Evolutionary conservation across 164 flowering plant species (phyloP).

Genomic region (Vitis riparia): DNA sequence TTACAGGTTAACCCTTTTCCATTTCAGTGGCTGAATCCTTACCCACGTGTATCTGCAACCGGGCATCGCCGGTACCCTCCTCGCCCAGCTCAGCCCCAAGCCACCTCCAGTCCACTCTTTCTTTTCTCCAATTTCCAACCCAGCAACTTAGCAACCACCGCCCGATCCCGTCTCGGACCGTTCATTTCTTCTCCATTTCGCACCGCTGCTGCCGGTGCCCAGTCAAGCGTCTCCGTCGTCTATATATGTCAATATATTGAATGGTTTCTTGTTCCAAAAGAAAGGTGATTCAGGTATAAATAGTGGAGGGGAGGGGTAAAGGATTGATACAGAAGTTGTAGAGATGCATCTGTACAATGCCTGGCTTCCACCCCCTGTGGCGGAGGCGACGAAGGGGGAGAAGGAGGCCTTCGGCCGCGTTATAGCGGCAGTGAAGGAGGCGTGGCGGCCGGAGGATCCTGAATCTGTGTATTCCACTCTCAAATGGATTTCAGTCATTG

Average conservation of each 20-base stretch:
- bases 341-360: slow-evolving; percentile 95
- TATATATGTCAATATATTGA: too few species aligned
- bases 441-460: slow-evolving; percentile 60
- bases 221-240: background rate
- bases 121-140: background rate
- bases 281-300: slow-evolving; percentile 10
- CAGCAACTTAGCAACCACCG: too few species aligned
- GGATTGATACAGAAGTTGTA: too few species aligned
- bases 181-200: background rate
- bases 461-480: slow-evolving; percentile 84
- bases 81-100: background rate
- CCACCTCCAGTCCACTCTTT: background rate
- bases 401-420: slow-evolving; percentile 66
- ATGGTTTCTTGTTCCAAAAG: slow-evolving; percentile 26
- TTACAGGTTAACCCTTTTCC: too few species aligned
- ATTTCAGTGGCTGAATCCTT: too few species aligned
- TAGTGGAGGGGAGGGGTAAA: background rate
- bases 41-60: too few species aligned
- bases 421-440: slow-evolving; percentile 52
- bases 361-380: slow-evolving; percentile 97
- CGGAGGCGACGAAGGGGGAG: slow-evolving; percentile 70
- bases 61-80: background rate
- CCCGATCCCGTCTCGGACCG: too few species aligned
- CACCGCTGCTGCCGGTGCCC: background rate
- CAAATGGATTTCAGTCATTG: slow-evolving; percentile 85